phyloP scores from a whole-genome alignment of 331 rosid species.

The Prunus yedoensis region DNA sequence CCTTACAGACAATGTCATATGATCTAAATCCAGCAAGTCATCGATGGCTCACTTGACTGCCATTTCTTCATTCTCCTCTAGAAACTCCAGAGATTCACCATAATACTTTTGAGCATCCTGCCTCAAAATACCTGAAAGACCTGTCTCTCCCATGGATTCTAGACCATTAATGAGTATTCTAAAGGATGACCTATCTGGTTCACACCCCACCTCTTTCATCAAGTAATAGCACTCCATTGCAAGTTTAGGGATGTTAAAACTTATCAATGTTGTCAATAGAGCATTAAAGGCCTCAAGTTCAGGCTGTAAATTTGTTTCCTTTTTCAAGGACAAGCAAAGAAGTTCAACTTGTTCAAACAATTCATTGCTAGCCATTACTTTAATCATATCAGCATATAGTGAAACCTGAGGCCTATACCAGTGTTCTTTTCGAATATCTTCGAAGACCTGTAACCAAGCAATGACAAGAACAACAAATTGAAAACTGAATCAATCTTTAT shows the following conservation, averaged over 20 bases:
- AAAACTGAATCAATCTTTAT: not conserved
- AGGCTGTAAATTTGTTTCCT: constrained; percentile 29
- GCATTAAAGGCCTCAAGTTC: constrained; percentile 46
- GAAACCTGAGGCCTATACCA: constrained; percentile 53
- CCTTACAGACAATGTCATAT: not conserved
- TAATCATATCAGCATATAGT: constrained; percentile 41
- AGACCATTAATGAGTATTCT: constrained; percentile 36
- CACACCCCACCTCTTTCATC: constrained; percentile 48
- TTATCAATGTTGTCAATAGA: constrained; percentile 29
- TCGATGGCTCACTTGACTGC: constrained; percentile 11
- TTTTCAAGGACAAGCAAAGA: constrained; percentile 36
- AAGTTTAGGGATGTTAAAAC: constrained; percentile 23
- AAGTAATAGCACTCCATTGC: constrained; percentile 40
- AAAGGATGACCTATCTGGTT: constrained; percentile 46
- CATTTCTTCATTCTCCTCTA: constrained; percentile 38
- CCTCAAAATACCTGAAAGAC: constrained; percentile 29
- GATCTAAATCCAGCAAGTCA: not conserved
- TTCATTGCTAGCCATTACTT: constrained; percentile 39
- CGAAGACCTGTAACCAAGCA: constrained; percentile 34
- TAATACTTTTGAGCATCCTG: constrained; percentile 38
- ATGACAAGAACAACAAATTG: not conserved
- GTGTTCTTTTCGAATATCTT: constrained; percentile 43
- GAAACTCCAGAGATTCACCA: constrained; percentile 44
- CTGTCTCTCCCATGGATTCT: constrained; percentile 40
- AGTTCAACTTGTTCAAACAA: constrained; percentile 35